Percentiles rank a stretch among this genome's conserved stretches.
phyloP scores from a whole-genome alignment of 2,329 filamentous ascomycete genomes.

The Penicillium sclerotigenum region DNA sequence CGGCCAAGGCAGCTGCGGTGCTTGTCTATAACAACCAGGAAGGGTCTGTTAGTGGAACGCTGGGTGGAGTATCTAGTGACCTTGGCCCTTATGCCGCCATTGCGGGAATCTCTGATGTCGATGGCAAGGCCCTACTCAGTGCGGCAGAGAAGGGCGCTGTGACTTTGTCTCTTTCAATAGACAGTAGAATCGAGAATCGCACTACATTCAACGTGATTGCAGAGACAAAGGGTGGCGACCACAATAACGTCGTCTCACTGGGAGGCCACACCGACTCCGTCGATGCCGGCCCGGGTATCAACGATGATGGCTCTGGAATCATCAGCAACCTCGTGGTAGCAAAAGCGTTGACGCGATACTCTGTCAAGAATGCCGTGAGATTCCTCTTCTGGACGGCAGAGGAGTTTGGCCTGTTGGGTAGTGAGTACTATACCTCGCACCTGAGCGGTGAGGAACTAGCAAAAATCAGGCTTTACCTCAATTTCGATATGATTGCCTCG shows the following conservation, averaged over 20 bases:
- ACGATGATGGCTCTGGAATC: conserved; percentile 71
- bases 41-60: conserved; percentile 63
- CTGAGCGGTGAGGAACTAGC: conserved; percentile 50
- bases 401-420: conserved; percentile 62
- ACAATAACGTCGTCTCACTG: conserved; percentile 57
- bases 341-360: conserved; percentile 64
- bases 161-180: conserved; percentile 39
- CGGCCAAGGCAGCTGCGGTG: conserved; percentile 66
- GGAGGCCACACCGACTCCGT: conserved; percentile 63
- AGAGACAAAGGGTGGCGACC: conserved; percentile 57
- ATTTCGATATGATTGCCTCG: conserved; percentile 69
- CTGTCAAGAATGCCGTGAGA: conserved; percentile 66
- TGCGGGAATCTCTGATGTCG: conserved; percentile 61
- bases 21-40: conserved; percentile 71
- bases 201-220: conserved; percentile 60
- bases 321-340: conserved; percentile 60
- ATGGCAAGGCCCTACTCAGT: conserved; percentile 56
- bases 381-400: conserved; percentile 66
- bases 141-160: conserved; percentile 48
- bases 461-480: conserved; percentile 65
- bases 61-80: conserved; percentile 57
- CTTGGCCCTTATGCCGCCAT: conserved; percentile 48
- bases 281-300: conserved; percentile 65
- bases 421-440: conserved; percentile 54
- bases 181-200: conserved; percentile 46